Percentiles rank a stretch among this genome's conserved stretches.
These are phyloP conservation scores for Wickerhamiella sorbophila DNA, from an alignment of 805 yeast species.

Conservation along the genomic window DNA sequence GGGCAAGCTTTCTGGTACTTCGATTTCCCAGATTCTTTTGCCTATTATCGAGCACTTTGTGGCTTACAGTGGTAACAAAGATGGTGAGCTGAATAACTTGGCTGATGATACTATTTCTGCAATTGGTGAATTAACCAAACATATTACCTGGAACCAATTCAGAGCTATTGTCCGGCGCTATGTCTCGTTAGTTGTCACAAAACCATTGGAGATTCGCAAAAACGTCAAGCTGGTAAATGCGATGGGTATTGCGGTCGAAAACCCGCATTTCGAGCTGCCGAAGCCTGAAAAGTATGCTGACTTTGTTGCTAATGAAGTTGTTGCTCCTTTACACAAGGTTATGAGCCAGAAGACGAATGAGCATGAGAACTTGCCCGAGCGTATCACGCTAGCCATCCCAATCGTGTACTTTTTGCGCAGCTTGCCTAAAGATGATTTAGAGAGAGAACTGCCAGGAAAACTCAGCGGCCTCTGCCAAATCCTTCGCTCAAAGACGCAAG, in stretches of 20 bases:
- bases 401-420: slow-evolving; percentile 52
- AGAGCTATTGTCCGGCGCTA: slow-evolving; percentile 62
- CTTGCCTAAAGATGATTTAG: slow-evolving; percentile 41
- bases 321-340: slow-evolving; percentile 46
- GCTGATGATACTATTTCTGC: slow-evolving; percentile 39
- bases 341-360: slow-evolving; percentile 39
- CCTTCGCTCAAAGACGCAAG: slow-evolving; percentile 72
- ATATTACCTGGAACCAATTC: slow-evolving; percentile 66
- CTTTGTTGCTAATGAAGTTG: slow-evolving; percentile 42
- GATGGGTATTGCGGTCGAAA: slow-evolving; percentile 11
- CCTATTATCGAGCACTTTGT: slow-evolving; percentile 81
- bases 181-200: slow-evolving; percentile 33
- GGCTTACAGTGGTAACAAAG: slow-evolving; percentile 28
- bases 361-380: slow-evolving; percentile 59
- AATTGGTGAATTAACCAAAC: slow-evolving; percentile 42
- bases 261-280: neutral
- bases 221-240: slow-evolving; percentile 35
- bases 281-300: slow-evolving; percentile 26
- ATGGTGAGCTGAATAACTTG: slow-evolving; percentile 25
- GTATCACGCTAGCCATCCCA: slow-evolving; percentile 75
- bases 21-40: slow-evolving; percentile 63
- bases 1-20: slow-evolving; percentile 31
- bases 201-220: slow-evolving; percentile 39
- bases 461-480: slow-evolving; percentile 82
- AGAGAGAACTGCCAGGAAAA: slow-evolving; percentile 58